Evolutionary conservation across 1,284 basidiomycete species (phyloP).

Genomic region (Trichosporon asahii): DNA sequence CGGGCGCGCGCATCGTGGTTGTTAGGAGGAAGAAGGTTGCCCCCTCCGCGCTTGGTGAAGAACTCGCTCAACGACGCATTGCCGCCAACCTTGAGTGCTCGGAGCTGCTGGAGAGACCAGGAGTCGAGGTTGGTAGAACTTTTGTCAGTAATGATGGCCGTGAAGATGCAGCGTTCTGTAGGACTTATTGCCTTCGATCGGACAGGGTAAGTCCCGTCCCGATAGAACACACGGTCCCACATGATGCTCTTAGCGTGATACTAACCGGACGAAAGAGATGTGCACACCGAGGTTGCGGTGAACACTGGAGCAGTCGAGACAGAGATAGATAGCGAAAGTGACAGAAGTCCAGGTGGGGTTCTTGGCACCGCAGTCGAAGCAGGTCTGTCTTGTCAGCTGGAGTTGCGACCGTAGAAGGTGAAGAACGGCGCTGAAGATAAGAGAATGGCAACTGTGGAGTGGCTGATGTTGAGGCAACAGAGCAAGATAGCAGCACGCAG

Average conservation of each 20-base stretch:
- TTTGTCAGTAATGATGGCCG: slow-evolving; percentile 19
- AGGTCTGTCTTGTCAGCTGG: slow-evolving; percentile 60
- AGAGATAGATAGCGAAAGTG: slow-evolving; percentile 96
- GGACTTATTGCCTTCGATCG: too few species aligned
- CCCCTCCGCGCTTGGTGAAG: slow-evolving; percentile 80
- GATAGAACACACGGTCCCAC: neutral
- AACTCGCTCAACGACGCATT: slow-evolving; percentile 87
- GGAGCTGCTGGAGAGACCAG: slow-evolving; percentile 87
- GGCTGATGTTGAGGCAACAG: neutral
- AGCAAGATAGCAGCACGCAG: neutral
- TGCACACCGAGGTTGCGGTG: slow-evolving; percentile 98
- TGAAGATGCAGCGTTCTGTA: too few species aligned
- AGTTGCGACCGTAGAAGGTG: neutral
- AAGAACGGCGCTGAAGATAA: neutral
- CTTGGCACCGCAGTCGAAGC: slow-evolving; percentile 94
- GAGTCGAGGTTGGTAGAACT: slow-evolving; percentile 96
- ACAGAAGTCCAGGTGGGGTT: slow-evolving; percentile 98
- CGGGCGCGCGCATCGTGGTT: slow-evolving; percentile 83
- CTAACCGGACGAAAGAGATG: slow-evolving; percentile 92
- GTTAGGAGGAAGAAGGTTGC: slow-evolving; percentile 60
- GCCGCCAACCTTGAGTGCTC: slow-evolving; percentile 94
- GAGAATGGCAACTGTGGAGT: neutral
- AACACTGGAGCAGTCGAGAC: slow-evolving; percentile 90
- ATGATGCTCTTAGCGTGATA: slow-evolving; percentile 16
- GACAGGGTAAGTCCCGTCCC: too few species aligned